phyloP scores from a whole-genome alignment of 352 stramenopile genomes.

The Bremia lactucae region DNA sequence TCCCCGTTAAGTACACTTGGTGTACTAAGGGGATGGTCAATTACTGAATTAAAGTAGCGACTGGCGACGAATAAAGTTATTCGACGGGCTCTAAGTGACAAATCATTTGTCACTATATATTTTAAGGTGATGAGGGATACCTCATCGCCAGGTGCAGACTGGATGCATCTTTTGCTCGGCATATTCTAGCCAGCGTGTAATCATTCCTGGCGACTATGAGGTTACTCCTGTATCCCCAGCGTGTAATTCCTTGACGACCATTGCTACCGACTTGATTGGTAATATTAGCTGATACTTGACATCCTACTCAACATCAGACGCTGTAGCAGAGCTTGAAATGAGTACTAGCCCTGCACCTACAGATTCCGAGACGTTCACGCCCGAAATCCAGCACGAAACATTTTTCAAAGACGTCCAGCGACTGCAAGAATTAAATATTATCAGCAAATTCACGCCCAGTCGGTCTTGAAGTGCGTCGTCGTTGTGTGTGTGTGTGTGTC shows the following conservation, averaged over 20 bases:
- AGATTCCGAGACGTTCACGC: slow-evolving; percentile 21
- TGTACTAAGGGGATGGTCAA: no score
- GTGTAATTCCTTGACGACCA: slow-evolving; percentile 55
- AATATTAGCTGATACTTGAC: slow-evolving; percentile 79
- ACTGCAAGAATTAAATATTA: slow-evolving; percentile 46
- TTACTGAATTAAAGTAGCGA: no score
- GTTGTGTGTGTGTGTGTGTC: no score
- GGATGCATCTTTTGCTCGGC: slow-evolving; percentile 77
- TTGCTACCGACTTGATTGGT: slow-evolving; percentile 64
- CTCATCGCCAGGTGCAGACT: no score
- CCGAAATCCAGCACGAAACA: slow-evolving; percentile 39
- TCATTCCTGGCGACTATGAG: slow-evolving; percentile 36
- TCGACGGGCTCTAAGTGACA: no score
- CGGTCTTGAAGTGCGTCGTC: slow-evolving; percentile 19
- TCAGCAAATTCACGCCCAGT: slow-evolving; percentile 66
- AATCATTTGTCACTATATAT: no score
- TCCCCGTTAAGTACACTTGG: no score
- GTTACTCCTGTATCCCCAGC: slow-evolving; percentile 50
- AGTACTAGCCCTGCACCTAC: slow-evolving; percentile 32
- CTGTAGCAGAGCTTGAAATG: slow-evolving; percentile 7
- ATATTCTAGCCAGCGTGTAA: slow-evolving; percentile 76
- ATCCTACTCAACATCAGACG: slow-evolving; percentile 33
- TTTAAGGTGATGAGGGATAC: no score
- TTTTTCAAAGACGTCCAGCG: slow-evolving; percentile 68
- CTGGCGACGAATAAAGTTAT: no score